Evolutionary conservation across 2,329 filamentous ascomycete genomes (phyloP), one percentile per base, ranked within the genome.

Genomic region (Sarocladium brachiariae): DNA sequence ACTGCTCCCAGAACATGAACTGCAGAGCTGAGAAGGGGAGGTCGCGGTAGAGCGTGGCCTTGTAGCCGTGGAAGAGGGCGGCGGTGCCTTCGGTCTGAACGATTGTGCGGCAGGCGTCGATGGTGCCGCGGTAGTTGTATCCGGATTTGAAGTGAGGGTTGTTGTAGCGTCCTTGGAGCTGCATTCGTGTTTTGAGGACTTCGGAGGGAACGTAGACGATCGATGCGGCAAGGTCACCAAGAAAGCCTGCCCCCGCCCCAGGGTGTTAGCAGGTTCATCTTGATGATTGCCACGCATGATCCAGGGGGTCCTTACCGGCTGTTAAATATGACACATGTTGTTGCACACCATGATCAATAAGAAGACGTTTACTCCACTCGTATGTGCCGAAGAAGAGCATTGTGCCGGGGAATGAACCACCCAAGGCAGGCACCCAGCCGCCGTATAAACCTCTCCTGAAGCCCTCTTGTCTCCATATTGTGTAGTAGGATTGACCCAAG

Each of bases 1-100:
- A 91, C 67, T 97, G 89, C 68, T 99, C 93, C 73, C 96, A 99
- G 65, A 99, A 96, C 61, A 95, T 92, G 68, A 99, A 97, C 63
- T 99, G 93, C 10, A 99, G 72, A 1, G 93, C 93, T 0, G 92
- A 97, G 64, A 96, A 99, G 2, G 93, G 93, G 19, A 99, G 77
- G 61, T 99, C 93, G 52, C 93, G 86, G 70, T 88, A 93, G 2
- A 99, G 81, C 0, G 93, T 99, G 10, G 93, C 93, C 66, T 93
- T 93, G 73, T 95, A 99, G n/a, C 93, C 93, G 59, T 95, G 86
- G 66, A 96, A 99, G 21, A 99, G 78, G 16, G 95, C 93, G 0
- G 81, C 75, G 50, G 89, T 76, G 1, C 93, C 95, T 70, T 99
- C 93, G 37, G 78, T 77, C 34, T 83, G 82, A 14, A 90, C 77